phyloP scores from a whole-genome alignment of 116 monocot species.

The Iris pallida region DNA sequence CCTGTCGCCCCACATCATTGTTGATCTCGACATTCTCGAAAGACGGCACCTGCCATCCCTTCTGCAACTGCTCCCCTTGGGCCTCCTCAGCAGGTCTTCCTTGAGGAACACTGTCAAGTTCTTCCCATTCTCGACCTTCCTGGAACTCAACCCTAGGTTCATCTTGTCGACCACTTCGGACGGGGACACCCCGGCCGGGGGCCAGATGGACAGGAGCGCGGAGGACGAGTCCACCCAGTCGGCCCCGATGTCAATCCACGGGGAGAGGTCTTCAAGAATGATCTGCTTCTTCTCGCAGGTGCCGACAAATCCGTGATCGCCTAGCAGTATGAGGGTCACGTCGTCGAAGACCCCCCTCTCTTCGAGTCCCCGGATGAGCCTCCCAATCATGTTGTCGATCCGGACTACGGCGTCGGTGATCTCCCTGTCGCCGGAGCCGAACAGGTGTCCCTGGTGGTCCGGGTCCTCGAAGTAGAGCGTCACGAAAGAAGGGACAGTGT shows the following conservation, averaged over 20 bases:
- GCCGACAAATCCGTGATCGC: constrained; percentile 77
- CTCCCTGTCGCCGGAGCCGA: constrained; percentile 56
- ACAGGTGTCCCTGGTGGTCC: constrained; percentile 58
- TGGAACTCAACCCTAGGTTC: constrained; percentile 55
- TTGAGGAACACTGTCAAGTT: constrained; percentile 55
- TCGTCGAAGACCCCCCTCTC: constrained; percentile 62
- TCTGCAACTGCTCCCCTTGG: constrained; percentile 33
- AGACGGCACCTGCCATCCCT: constrained; percentile 30
- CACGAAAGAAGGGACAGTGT: constrained; percentile 44
- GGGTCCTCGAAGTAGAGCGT: constrained; percentile 71
- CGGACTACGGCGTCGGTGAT: constrained; percentile 43
- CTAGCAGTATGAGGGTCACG: constrained; percentile 53
- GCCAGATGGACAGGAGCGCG: constrained; percentile 46
- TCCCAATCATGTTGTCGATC: constrained; percentile 50
- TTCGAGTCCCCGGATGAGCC: constrained; percentile 57
- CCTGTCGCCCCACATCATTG: too few relatives aligned
- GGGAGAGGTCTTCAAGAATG: constrained; percentile 47
- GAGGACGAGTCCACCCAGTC: constrained; percentile 40
- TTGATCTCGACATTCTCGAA: constrained; percentile 50
- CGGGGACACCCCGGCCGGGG: constrained; percentile 18
- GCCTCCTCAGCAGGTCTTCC: constrained; percentile 47
- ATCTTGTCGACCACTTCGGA: constrained; percentile 51
- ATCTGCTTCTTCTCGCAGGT: constrained; percentile 58
- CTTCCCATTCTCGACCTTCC: constrained; percentile 46
- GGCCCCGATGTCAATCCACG: constrained; percentile 41